phyloP scores from a whole-genome alignment of 768 basidiomycete genomes.

The Auricularia sp. region DNA sequence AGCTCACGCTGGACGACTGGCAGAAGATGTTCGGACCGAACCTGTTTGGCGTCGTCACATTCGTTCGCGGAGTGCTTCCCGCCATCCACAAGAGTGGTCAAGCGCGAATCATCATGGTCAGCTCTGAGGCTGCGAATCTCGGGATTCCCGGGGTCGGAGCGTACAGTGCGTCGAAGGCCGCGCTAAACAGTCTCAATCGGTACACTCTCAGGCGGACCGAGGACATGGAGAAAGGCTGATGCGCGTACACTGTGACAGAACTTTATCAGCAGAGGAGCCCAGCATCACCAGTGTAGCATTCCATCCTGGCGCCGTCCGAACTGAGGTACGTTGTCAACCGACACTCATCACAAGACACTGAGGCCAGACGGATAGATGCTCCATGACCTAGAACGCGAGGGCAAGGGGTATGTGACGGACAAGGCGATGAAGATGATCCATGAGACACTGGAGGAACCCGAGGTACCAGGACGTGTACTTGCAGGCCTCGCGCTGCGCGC shows the following conservation, averaged over 20 bases:
- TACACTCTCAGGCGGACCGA: background rate
- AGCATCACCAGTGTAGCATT: background rate
- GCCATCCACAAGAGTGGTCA: background rate
- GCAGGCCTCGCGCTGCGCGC: background rate
- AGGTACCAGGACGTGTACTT: background rate
- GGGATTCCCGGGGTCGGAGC: background rate
- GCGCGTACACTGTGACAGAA: background rate
- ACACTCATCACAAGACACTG: background rate
- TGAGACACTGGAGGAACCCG: background rate
- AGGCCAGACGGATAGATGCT: background rate
- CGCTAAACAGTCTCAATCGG: background rate
- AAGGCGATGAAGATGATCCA: background rate
- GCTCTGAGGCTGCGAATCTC: background rate
- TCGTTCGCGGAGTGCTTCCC: background rate
- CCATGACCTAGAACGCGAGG: background rate
- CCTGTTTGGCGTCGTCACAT: background rate
- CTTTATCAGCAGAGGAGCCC: background rate
- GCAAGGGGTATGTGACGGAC: background rate
- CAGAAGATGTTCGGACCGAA: background rate
- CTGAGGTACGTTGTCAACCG: background rate
- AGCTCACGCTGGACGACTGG: no score
- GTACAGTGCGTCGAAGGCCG: background rate
- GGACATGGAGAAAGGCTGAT: no score
- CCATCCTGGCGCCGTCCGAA: background rate
- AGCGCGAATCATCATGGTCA: background rate